A percentile compares a stretch with the other conserved stretches of the same genome.
Evolutionary conservation across 2,329 filamentous ascomycete species (phyloP).

Genomic region (Nemania diffusa): DNA sequence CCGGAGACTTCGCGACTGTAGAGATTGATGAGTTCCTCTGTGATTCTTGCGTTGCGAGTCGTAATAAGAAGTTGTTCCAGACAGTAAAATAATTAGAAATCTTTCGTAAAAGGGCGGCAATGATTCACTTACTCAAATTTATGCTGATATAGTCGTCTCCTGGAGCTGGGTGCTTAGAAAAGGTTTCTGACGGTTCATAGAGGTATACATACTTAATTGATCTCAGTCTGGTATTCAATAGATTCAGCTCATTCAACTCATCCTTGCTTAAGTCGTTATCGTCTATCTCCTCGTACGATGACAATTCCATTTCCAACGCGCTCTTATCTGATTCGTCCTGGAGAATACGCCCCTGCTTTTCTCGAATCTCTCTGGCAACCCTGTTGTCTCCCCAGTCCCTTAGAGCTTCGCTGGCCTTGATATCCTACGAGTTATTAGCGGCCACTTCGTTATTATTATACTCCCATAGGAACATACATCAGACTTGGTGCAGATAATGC

Average conservation of each 20-base stretch:
- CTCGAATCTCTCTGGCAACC: conserved; percentile 13
- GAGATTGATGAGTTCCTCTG: conserved; percentile 39
- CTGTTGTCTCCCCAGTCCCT: conserved; percentile 5
- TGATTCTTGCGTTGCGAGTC: conserved; percentile 53
- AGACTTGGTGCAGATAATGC: conserved; percentile 57
- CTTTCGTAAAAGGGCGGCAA: not conserved
- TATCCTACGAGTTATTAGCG: conserved; percentile 43
- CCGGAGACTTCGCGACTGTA: conserved; percentile 47
- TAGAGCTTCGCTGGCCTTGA: conserved; percentile 38
- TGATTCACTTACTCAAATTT: conserved; percentile 28
- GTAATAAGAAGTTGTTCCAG: conserved; percentile 48
- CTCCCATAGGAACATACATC: conserved; percentile 48
- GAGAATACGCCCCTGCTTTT: not conserved
- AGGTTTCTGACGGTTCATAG: not conserved
- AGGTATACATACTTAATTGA: conserved; percentile 12
- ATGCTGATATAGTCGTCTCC: not conserved
- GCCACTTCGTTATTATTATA: not conserved
- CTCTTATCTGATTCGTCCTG: not conserved
- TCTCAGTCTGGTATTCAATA: not conserved
- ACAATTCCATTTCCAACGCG: not conserved
- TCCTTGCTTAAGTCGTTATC: not conserved
- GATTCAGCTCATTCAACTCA: conserved; percentile 7
- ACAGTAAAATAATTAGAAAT: conserved; percentile 16
- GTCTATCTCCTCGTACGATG: not conserved
- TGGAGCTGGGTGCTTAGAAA: conserved; percentile 7